A percentile compares a stretch with the other conserved stretches of the same genome.
Conservation (phyloP, 257 asterid genomes). For the Perilla frutescens region DNA sequence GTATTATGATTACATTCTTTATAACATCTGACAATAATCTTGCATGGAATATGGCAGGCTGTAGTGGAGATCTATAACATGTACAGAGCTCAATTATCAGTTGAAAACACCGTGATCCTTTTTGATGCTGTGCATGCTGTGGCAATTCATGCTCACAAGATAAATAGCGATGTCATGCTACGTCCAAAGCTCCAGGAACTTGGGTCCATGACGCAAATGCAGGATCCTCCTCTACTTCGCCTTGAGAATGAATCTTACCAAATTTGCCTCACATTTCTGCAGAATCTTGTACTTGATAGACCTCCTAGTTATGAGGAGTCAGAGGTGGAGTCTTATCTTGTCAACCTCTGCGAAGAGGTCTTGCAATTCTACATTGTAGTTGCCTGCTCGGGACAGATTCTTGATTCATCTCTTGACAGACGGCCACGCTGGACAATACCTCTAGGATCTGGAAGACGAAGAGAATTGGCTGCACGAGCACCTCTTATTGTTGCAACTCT, state of each 20-base stretch:
- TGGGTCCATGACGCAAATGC: slow-evolving; percentile 90
- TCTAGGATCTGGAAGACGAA: slow-evolving; percentile 82
- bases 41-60: slow-evolving; percentile 61
- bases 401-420: slow-evolving; percentile 48
- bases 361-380: slow-evolving; percentile 75
- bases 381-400: slow-evolving; percentile 50
- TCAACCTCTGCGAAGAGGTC: slow-evolving; percentile 83
- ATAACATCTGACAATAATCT: slow-evolving; percentile 28
- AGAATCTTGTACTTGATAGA: slow-evolving; percentile 71
- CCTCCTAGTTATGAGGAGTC: slow-evolving; percentile 65
- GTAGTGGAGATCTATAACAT: slow-evolving; percentile 88
- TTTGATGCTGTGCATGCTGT: slow-evolving; percentile 80
- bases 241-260: slow-evolving; percentile 98
- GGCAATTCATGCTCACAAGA: slow-evolving; percentile 85
- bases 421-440: slow-evolving; percentile 75
- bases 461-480: slow-evolving; percentile 94
- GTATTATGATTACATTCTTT: background rate
- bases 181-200: slow-evolving; percentile 82
- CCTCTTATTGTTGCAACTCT: slow-evolving; percentile 85
- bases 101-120: slow-evolving; percentile 64
- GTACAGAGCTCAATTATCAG: slow-evolving; percentile 74
- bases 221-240: slow-evolving; percentile 98
- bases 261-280: slow-evolving; percentile 81
- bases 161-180: slow-evolving; percentile 61
- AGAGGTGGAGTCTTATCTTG: slow-evolving; percentile 79